phyloP scores from a whole-genome alignment of 176 grass and related monocot genomes.

The Ananas comosus region DNA sequence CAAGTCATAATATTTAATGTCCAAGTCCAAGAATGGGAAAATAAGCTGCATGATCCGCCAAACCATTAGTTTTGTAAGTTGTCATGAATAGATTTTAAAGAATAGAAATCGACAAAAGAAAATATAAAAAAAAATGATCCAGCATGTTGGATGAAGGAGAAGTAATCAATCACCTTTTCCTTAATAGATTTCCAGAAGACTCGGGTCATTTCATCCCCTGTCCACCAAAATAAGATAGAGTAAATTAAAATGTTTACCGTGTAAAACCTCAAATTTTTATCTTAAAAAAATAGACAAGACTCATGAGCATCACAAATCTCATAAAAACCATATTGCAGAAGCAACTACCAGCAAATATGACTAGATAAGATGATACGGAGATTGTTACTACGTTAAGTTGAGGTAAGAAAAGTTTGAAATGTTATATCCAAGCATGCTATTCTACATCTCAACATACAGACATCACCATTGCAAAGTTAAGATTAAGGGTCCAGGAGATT shows the following conservation, averaged over 20 bases:
- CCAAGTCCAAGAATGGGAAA: conserved; percentile 83
- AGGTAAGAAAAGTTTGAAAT: too few species aligned
- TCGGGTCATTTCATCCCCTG: conserved; percentile 97
- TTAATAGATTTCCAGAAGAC: conserved; percentile 94
- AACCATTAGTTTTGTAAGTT: conserved; percentile 5
- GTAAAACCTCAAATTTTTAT: not conserved
- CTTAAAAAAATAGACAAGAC: not conserved
- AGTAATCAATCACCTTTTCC: conserved; percentile 56
- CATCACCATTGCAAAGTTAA: too few species aligned
- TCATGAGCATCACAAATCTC: not conserved
- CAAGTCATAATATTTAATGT: conserved; percentile 95
- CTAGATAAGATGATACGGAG: too few species aligned
- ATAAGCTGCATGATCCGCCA: conserved; percentile 55
- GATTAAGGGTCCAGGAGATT: too few species aligned
- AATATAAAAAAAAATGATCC: conserved; percentile 1
- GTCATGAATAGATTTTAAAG: not conserved
- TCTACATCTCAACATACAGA: too few species aligned
- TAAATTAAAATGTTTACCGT: not conserved
- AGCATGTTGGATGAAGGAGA: not conserved
- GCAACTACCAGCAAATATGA: too few species aligned
- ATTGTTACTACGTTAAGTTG: too few species aligned
- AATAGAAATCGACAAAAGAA: not conserved
- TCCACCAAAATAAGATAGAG: not conserved
- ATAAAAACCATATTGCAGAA: too few species aligned
- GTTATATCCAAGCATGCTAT: too few species aligned